Evolutionary conservation across 2,329 filamentous ascomycete genomes (phyloP), one percentile per base, ranked within the genome.

Genomic region (Lojkania enalia): DNA sequence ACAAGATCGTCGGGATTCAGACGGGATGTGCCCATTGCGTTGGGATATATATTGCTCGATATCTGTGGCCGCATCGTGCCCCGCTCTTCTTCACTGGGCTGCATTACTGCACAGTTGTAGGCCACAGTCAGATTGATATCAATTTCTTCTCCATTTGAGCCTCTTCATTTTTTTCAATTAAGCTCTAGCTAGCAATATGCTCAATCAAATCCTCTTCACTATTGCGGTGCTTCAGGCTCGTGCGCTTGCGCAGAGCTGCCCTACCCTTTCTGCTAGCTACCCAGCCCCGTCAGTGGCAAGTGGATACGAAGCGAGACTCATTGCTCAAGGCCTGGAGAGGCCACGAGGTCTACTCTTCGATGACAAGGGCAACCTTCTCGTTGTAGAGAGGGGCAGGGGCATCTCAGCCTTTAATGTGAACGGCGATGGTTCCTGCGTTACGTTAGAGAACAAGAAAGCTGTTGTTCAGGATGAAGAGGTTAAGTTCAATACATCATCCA

Each of bases 341-440:
- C 74, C 74, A 6, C 69, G 74, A 18, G 72, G 70, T 11, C 68
- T 77, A 39, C 60, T 61, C 12, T 73, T 76, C 49, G 74, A 77
- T 52, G 61, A 48, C 18, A 56, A 60, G 13, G 74, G 72, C 5
- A 71, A 73, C 39, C 57, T 77, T 4, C 63, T 77, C 9, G 71
- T 77, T 15, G 64, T 76, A 7, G 68, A 76, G 52, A 52, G 61
- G 46, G 64, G 55, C 43, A 46, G 36, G 60, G 67, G 51, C 13
- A 56, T 74, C 20, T 58, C 58, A 6, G 62, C 61, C 15, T 63
- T 70, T 39, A 63, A 55, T 13, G 48, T 73, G n/a, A 38, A 41
- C 5, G 57, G 36, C n/a, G 20, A 38, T 36, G 49, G 43, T 3
- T 44, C 46, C 7, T 52, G 52, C 37, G 46, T 47, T 12, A 57